phyloP scores from a whole-genome alignment of 495 filamentous ascomycete genomes.

The Aspergillus carlsbadensis region DNA sequence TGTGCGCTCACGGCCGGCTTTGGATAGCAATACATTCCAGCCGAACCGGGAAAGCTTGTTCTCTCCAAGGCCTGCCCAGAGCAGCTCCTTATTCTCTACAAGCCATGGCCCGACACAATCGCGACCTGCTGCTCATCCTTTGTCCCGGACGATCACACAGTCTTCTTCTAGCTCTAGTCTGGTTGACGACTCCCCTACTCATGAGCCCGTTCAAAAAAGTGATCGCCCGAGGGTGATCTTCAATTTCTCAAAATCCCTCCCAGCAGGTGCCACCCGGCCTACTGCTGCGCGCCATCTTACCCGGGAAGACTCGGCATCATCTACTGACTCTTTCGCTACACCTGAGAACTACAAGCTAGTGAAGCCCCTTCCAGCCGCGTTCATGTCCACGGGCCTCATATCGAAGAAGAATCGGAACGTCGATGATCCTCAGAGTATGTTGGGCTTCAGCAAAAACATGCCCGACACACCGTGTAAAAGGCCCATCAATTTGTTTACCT shows the following conservation, averaged over 20 bases:
- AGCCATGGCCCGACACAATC: slow-evolving; percentile 13
- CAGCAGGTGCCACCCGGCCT: slow-evolving; percentile 62
- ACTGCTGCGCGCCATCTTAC: slow-evolving; percentile 33
- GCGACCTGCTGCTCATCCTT: slow-evolving; percentile 65
- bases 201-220: slow-evolving; percentile 55
- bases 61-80: slow-evolving; percentile 32
- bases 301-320: slow-evolving; percentile 44
- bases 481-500: slow-evolving; percentile 60
- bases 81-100: slow-evolving; percentile 37
- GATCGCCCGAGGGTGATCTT: slow-evolving; percentile 52
- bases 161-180: slow-evolving; percentile 81
- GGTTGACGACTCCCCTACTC: slow-evolving; percentile 71
- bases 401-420: slow-evolving; percentile 75
- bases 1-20: slow-evolving; percentile 67
- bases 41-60: slow-evolving; percentile 65
- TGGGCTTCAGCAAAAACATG: slow-evolving; percentile 56
- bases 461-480: slow-evolving; percentile 97
- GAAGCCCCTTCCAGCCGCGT: slow-evolving; percentile 81
- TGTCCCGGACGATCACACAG: slow-evolving; percentile 79
- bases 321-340: slow-evolving; percentile 65
- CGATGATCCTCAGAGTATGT: slow-evolving; percentile 46
- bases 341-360: slow-evolving; percentile 81
- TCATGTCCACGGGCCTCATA: slow-evolving; percentile 91
- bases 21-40: slow-evolving; percentile 68
- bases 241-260: slow-evolving; percentile 80